Evolutionary conservation across 176 grass and related monocot species (phyloP).

Genomic region (Otatea glauca): DNA sequence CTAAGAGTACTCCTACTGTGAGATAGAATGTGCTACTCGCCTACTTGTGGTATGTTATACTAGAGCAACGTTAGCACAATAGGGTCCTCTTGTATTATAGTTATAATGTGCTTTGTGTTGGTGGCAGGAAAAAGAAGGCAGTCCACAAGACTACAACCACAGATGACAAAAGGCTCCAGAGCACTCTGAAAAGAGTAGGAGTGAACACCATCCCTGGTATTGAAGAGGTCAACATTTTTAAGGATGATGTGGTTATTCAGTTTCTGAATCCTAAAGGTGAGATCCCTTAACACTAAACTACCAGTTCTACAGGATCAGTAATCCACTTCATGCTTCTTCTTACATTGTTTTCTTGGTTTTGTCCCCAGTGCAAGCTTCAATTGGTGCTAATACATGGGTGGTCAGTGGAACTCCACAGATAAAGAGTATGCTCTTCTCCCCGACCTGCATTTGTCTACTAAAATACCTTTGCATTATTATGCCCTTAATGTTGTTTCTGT

Average conservation of each 20-base stretch:
- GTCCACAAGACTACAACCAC: slow-evolving; percentile 98
- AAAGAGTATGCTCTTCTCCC: slow-evolving; percentile 67
- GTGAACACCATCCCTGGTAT: slow-evolving; percentile 91
- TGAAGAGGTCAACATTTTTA: slow-evolving; percentile 99
- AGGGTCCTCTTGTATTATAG: neutral
- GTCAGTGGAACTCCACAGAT: slow-evolving; percentile 98
- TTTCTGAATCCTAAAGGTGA: slow-evolving; percentile 98
- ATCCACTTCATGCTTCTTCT: slow-evolving; percentile 23
- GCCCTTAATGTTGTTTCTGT: neutral
- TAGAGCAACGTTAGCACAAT: neutral
- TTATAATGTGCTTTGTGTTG: slow-evolving; percentile 35
- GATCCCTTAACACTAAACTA: neutral
- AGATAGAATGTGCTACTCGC: neutral
- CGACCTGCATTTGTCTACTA: slow-evolving; percentile 17
- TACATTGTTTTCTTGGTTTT: slow-evolving; percentile 32
- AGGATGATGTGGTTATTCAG: slow-evolving; percentile 97
- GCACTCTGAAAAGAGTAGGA: slow-evolving; percentile 93
- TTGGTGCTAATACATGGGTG: slow-evolving; percentile 96
- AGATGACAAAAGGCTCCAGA: slow-evolving; percentile 98
- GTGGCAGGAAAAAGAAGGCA: slow-evolving; percentile 96
- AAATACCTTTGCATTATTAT: neutral
- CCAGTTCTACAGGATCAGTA: neutral
- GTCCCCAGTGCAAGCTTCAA: slow-evolving; percentile 92
- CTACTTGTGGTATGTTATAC: slow-evolving; percentile 15
- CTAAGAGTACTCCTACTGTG: neutral